Evolutionary conservation across 129 eudicot species (phyloP).

Genomic region (Saposhnikovia divaricata): DNA sequence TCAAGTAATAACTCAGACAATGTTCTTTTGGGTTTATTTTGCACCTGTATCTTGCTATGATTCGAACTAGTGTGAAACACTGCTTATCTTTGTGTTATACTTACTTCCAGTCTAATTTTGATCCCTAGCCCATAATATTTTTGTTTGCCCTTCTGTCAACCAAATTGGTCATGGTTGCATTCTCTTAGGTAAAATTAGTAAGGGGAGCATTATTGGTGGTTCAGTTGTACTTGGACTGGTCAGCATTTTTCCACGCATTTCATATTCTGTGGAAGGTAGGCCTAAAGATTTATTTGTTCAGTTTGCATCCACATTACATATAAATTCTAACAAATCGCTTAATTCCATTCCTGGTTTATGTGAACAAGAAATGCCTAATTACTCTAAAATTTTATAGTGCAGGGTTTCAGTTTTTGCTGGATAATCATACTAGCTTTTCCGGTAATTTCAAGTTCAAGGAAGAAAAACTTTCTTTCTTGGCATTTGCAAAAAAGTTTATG

Average conservation of each 20-base stretch:
- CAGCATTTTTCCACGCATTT: conserved; percentile 27
- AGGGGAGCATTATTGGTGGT: conserved; percentile 29
- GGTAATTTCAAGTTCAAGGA: conserved; percentile 30
- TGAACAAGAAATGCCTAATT: background rate
- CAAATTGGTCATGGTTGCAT: background rate
- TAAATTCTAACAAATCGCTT: background rate
- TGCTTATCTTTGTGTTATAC: background rate
- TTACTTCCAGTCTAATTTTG: background rate
- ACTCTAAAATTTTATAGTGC: conserved; percentile 14
- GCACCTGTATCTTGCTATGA: background rate
- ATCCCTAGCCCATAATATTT: background rate
- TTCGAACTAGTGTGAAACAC: background rate
- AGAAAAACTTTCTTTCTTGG: conserved; percentile 29
- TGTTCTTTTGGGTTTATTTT: background rate
- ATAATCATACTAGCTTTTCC: conserved; percentile 22
- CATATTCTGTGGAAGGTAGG: conserved; percentile 48
- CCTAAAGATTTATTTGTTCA: conserved; percentile 1
- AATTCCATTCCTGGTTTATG: background rate
- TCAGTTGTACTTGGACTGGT: conserved; percentile 44
- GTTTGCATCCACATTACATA: background rate
- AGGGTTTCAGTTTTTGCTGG: conserved; percentile 35
- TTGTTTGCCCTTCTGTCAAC: background rate
- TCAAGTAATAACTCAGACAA: too few species aligned
- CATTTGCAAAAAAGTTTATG: conserved; percentile 36
- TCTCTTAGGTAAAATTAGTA: conserved; percentile 28